These are phyloP conservation scores for Penicillium roqueforti DNA, from an alignment of 495 filamentous ascomycete genomes.

Conservation along the genomic window DNA sequence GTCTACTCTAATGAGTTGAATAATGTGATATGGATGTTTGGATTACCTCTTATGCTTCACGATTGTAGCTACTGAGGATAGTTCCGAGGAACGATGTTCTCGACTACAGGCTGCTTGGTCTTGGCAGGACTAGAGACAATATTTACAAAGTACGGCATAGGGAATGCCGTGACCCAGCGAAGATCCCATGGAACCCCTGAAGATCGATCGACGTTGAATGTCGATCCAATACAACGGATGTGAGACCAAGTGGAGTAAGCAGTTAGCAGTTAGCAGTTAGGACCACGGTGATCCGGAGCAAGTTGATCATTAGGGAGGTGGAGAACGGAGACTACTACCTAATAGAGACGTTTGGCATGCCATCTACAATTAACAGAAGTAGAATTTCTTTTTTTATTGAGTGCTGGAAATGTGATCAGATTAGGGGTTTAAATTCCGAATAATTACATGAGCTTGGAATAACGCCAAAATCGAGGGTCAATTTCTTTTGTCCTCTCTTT, in stretches of 20 bases:
- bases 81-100: background rate
- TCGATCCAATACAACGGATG: constrained; percentile 5
- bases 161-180: background rate
- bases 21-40: constrained; percentile 22
- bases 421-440: too few relatives aligned
- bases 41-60: background rate
- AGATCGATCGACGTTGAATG: constrained; percentile 9
- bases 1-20: constrained; percentile 15
- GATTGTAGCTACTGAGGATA: background rate
- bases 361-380: too few relatives aligned
- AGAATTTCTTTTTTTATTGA: too few relatives aligned
- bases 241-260: constrained; percentile 7
- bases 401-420: too few relatives aligned
- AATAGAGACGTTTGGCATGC: too few relatives aligned
- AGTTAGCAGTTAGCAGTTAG: background rate
- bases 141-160: background rate
- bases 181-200: constrained; percentile 12
- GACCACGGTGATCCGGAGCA: background rate
- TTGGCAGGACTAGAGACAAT: too few relatives aligned
- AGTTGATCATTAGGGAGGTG: background rate
- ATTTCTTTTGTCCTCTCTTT: too few relatives aligned
- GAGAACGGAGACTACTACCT: background rate
- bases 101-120: background rate
- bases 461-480: too few relatives aligned
- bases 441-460: too few relatives aligned